Conservation (phyloP, 768 basidiomycete genomes). For the Roridomyces roridus region DNA sequence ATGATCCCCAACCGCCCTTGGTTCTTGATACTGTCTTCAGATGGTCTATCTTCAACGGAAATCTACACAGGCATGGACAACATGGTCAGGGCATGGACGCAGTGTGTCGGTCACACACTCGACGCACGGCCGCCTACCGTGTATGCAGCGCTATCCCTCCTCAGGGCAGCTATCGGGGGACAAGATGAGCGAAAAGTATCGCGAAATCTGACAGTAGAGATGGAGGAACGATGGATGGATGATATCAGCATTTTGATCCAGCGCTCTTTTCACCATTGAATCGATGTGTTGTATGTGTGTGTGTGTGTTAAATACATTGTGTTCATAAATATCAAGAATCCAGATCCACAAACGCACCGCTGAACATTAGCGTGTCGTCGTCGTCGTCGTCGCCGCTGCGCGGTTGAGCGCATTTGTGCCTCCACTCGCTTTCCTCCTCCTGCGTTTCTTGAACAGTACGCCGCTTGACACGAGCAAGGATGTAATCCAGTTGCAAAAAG, state of each 20-base stretch:
- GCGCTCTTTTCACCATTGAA: slow-evolving; percentile 34
- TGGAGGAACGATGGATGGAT: slow-evolving; percentile 52
- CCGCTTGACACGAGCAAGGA: slow-evolving; percentile 68
- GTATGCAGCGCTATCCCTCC: slow-evolving; percentile 44
- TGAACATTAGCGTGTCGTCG: slow-evolving; percentile 5
- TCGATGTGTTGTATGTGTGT: background rate
- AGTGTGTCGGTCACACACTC: slow-evolving; percentile 27
- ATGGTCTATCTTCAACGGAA: slow-evolving; percentile 44
- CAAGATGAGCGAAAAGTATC: slow-evolving; percentile 40
- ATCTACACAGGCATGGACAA: slow-evolving; percentile 35
- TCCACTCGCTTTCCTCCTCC: slow-evolving; percentile 30
- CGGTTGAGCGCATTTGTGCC: slow-evolving; percentile 18
- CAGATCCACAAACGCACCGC: slow-evolving; percentile 20
- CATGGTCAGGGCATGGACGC: slow-evolving; percentile 41
- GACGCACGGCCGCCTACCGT: slow-evolving; percentile 18
- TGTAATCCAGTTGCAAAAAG: slow-evolving; percentile 78
- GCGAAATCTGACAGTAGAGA: slow-evolving; percentile 49
- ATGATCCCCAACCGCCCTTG: slow-evolving; percentile 32
- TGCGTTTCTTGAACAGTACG: slow-evolving; percentile 42
- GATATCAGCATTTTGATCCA: slow-evolving; percentile 54
- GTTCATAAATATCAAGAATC: slow-evolving; percentile 15
- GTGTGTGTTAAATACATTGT: no score
- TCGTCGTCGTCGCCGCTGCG: slow-evolving; percentile 16
- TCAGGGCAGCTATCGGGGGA: slow-evolving; percentile 50
- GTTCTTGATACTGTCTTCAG: slow-evolving; percentile 50